Evolutionary conservation across 2,329 filamentous ascomycete genomes (phyloP).

Genomic region (Colletotrichum tamarilloi): DNA sequence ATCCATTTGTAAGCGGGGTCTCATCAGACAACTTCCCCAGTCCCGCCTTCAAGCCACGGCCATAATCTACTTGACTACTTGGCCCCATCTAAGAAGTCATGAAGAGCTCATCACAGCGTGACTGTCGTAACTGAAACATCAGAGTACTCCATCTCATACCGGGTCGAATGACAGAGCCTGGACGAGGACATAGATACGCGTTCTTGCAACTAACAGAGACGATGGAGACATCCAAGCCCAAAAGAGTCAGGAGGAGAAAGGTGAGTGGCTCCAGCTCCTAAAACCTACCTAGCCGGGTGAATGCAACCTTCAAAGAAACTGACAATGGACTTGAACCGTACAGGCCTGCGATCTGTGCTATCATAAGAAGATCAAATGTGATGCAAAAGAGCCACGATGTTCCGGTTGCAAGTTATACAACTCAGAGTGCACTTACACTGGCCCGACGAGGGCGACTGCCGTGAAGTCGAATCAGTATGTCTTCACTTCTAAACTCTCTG

Average conservation of each 20-base stretch:
- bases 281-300: too few relatives aligned
- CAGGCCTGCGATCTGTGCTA: constrained; percentile 32
- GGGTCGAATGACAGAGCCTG: not conserved
- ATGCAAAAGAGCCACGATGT: constrained; percentile 17
- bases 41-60: not conserved
- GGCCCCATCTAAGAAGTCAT: not conserved
- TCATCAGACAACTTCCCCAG: not conserved
- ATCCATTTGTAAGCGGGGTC: not conserved
- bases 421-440: constrained; percentile 29
- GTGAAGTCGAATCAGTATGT: not conserved
- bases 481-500: too few relatives aligned
- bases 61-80: not conserved
- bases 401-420: constrained; percentile 31
- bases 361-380: constrained; percentile 33
- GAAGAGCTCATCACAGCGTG: too few relatives aligned
- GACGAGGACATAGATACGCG: not conserved
- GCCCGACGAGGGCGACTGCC: not conserved
- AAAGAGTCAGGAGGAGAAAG: constrained; percentile 23
- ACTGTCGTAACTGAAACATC: too few relatives aligned
- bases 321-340: not conserved
- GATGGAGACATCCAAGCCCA: constrained; percentile 12
- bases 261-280: not conserved
- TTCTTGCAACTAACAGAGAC: not conserved
- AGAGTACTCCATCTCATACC: too few relatives aligned
- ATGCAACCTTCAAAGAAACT: too few relatives aligned